phyloP scores from a whole-genome alignment of 2,329 filamentous ascomycete species.

The Thielaviopsis populi region DNA sequence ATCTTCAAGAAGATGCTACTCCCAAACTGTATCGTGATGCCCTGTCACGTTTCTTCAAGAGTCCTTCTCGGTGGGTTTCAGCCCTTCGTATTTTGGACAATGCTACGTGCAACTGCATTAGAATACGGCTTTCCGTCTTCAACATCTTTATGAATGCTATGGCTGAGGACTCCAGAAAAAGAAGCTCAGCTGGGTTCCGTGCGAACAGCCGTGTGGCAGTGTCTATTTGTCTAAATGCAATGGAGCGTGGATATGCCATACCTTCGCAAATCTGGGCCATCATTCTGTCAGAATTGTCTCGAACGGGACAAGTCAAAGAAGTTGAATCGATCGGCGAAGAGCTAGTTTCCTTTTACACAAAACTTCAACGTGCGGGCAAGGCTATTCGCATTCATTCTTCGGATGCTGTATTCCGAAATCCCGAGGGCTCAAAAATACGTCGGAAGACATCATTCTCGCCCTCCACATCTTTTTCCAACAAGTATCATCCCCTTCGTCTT shows the following conservation, averaged over 20 bases:
- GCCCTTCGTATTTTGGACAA: constrained; percentile 12
- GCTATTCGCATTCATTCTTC: constrained; percentile 13
- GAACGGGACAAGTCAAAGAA: neutral
- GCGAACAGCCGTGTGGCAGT: neutral
- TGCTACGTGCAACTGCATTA: neutral
- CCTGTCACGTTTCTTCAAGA: constrained; percentile 22
- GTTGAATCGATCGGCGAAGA: constrained; percentile 2
- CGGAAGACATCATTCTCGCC: constrained; percentile 6
- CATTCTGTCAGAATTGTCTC: constrained; percentile 4
- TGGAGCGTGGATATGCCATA: constrained; percentile 10
- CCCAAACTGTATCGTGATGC: constrained; percentile 17
- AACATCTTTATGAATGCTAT: constrained; percentile 8
- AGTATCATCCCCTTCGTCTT: constrained; percentile 10
- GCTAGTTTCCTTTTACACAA: constrained; percentile 1
- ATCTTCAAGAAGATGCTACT: constrained; percentile 18
- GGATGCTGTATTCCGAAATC: constrained; percentile 11
- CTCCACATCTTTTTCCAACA: constrained; percentile 8
- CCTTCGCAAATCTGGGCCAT: constrained; percentile 9
- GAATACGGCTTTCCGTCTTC: constrained; percentile 9
- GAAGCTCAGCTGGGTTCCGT: neutral
- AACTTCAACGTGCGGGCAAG: neutral
- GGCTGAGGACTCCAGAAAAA: neutral
- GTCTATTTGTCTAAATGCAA: constrained; percentile 6
- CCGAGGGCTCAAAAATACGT: neutral
- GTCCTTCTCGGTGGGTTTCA: constrained; percentile 22